Conservation (phyloP, 805 yeast genomes). For the Metschnikowia dekortorum region DNA sequence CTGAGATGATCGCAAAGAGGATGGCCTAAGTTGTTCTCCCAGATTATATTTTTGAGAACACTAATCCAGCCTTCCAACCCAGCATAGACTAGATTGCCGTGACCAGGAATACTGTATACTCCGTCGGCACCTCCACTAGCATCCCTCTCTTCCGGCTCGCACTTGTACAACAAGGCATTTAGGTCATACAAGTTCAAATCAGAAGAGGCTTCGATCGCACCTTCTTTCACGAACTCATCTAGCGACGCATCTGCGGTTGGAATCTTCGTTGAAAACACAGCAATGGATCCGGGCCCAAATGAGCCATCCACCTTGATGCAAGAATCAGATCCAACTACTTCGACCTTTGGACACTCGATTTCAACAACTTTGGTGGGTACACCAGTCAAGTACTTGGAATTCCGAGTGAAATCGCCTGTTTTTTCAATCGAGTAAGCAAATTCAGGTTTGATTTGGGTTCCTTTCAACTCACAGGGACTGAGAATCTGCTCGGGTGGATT, state of each 20-base stretch:
- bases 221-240: slow-evolving; percentile 64
- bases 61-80: slow-evolving; percentile 93
- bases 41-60: slow-evolving; percentile 57
- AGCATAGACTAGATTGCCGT: slow-evolving; percentile 75
- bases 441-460: slow-evolving; percentile 53
- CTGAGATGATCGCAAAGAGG: slow-evolving; percentile 79
- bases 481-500: slow-evolving; percentile 47
- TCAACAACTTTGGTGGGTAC: slow-evolving; percentile 61
- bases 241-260: slow-evolving; percentile 60
- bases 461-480: slow-evolving; percentile 55
- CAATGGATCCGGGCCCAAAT: slow-evolving; percentile 89
- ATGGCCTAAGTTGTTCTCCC: slow-evolving; percentile 73
- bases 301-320: slow-evolving; percentile 51
- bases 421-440: slow-evolving; percentile 55
- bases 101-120: slow-evolving; percentile 65
- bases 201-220: slow-evolving; percentile 70
- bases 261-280: slow-evolving; percentile 70
- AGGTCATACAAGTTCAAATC: slow-evolving; percentile 62
- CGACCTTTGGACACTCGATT: slow-evolving; percentile 47
- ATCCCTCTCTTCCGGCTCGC: slow-evolving; percentile 88
- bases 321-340: slow-evolving; percentile 44
- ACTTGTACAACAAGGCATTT: slow-evolving; percentile 68
- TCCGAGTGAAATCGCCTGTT: slow-evolving; percentile 45
- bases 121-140: slow-evolving; percentile 69
- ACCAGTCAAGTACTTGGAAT: slow-evolving; percentile 46